Evolutionary conservation across 1,139 yeast species (phyloP).

Genomic region (Suhomyces bokatorum): DNA sequence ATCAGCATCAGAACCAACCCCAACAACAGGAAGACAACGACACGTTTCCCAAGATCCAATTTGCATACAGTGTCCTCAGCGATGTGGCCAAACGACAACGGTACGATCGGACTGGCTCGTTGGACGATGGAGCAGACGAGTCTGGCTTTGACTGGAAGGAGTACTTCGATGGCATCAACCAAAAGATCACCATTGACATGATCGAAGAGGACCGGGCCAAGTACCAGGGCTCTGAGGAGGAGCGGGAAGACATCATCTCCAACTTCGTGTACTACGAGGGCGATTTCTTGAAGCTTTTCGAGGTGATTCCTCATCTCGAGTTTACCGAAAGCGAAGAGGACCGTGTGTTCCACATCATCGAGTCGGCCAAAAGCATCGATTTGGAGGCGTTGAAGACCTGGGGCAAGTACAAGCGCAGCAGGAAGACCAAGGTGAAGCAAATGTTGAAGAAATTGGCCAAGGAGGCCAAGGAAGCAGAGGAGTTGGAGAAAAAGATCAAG

Average conservation of each 20-base stretch:
- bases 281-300: conserved; percentile 68
- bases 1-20: conserved; percentile 17
- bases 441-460: conserved; percentile 48
- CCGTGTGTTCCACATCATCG: conserved; percentile 57
- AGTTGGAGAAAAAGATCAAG: conserved; percentile 52
- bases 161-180: conserved; percentile 57
- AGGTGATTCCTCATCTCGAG: conserved; percentile 74
- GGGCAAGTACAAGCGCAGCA: conserved; percentile 51
- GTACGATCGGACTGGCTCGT: conserved; percentile 69
- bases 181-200: conserved; percentile 70
- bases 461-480: conserved; percentile 73
- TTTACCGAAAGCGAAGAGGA: conserved; percentile 59
- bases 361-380: conserved; percentile 32
- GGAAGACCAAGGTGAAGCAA: conserved; percentile 48
- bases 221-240: conserved; percentile 71
- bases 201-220: conserved; percentile 66
- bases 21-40: conserved; percentile 28
- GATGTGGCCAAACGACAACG: conserved; percentile 56
- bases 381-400: conserved; percentile 41
- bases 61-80: conserved; percentile 69
- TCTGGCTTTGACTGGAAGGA: conserved; percentile 61
- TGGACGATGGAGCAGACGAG: conserved; percentile 48
- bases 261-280: conserved; percentile 65
- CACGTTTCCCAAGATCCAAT: conserved; percentile 69
- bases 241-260: conserved; percentile 59